phyloP scores from a whole-genome alignment of 176 grass and related monocot genomes.

The Puccinellia tenuiflora region DNA sequence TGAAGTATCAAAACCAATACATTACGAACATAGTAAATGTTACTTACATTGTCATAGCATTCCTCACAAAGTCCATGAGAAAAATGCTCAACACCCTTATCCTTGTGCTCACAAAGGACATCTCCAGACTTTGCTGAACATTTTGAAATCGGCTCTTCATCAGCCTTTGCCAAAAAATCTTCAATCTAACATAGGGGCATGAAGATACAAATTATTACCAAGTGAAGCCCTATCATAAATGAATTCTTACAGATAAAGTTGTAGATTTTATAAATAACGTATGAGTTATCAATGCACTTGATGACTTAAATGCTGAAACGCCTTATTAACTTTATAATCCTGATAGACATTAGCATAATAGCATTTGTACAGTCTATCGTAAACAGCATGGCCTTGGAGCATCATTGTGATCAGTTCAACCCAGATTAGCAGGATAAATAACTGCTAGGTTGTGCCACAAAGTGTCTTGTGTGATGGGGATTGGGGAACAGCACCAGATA shows the following conservation, averaged over 20 bases:
- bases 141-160: slow-evolving; percentile 45
- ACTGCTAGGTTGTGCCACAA: not conserved
- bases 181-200: slow-evolving; percentile 57
- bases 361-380: not conserved
- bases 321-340: not conserved
- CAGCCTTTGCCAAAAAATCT: slow-evolving; percentile 71
- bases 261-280: not conserved
- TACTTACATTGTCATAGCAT: slow-evolving; percentile 68
- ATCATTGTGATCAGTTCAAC: not conserved
- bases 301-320: not conserved
- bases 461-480: not conserved
- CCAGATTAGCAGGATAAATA: not conserved
- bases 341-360: not conserved
- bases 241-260: slow-evolving; percentile 6
- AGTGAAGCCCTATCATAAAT: not conserved
- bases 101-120: slow-evolving; percentile 81
- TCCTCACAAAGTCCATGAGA: slow-evolving; percentile 91
- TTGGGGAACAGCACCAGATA: not conserved
- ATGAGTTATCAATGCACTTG: not conserved
- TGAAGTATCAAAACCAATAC: slow-evolving; percentile 4
- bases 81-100: slow-evolving; percentile 54
- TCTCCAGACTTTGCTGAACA: slow-evolving; percentile 51
- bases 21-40: not conserved
- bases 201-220: slow-evolving; percentile 5
- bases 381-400: not conserved